Evolutionary conservation across 1,284 basidiomycete genomes (phyloP).

Genomic region (Leccinum pachyderme): DNA sequence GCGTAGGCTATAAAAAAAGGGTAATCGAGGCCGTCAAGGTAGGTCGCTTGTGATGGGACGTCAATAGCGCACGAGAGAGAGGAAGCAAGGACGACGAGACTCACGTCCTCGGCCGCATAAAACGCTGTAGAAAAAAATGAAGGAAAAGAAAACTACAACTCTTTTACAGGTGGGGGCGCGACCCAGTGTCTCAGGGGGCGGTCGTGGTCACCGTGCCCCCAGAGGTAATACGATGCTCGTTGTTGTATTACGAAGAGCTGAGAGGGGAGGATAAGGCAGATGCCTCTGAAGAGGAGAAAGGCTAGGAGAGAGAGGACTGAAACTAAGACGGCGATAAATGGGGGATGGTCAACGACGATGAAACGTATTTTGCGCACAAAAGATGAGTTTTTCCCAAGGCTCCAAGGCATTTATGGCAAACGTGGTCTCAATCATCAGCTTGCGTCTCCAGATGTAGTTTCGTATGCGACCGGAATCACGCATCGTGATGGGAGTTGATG

Average conservation of each 20-base stretch:
- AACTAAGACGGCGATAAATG: conserved; percentile 14
- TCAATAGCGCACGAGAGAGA: not conserved
- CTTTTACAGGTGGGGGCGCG: conserved; percentile 25
- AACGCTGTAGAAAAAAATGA: not conserved
- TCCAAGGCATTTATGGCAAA: conserved; percentile 53
- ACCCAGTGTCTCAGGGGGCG: conserved; percentile 33
- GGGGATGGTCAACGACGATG: not conserved
- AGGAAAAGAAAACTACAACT: conserved; percentile 14
- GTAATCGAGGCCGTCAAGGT: not conserved
- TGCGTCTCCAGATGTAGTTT: conserved; percentile 45
- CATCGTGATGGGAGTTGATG: conserved; percentile 2
- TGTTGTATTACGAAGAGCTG: conserved; percentile 30
- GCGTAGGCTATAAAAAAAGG: not conserved
- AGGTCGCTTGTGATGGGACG: not conserved
- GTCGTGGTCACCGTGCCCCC: conserved; percentile 28
- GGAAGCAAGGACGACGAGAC: not conserved
- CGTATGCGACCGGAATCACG: conserved; percentile 25
- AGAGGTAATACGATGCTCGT: conserved; percentile 35
- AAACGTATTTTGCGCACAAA: conserved; percentile 39
- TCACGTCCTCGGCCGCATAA: conserved; percentile 12
- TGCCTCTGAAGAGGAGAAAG: conserved; percentile 29
- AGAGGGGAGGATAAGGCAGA: conserved; percentile 29
- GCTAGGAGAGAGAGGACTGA: conserved; percentile 29
- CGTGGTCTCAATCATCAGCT: conserved; percentile 51
- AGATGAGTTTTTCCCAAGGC: conserved; percentile 59